Base-by-base conservation (phyloP, 1,139 yeast genomes). In the Meyerozyma elateridarum region DNA sequence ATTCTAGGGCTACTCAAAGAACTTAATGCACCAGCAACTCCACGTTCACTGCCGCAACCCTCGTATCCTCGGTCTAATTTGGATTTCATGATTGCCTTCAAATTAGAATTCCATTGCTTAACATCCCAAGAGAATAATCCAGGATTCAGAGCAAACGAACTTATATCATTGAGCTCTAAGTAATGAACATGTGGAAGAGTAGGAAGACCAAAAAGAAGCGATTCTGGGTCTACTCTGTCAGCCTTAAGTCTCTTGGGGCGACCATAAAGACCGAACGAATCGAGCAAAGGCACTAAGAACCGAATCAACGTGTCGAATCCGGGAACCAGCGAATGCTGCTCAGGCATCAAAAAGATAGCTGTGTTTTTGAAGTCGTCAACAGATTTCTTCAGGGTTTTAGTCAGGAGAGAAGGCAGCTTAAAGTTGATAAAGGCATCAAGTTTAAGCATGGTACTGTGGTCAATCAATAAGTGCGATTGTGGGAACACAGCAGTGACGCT, bases 401-500 rank as follows among this genome's bases (percentile, higher is more conserved):
- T 44, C 4, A 64, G 54, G 25, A 59, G 40, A 21, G 52, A 49
- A 28, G 65, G 73, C 32, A 75, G 71, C 45, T 54, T 59, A 48
- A 87, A 87, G 39, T 71, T 64, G 27, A 88, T 85, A 30, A 71
- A 69, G 30, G 95, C 96, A 50, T 89, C 96, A 35, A 89, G 57
- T 52, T 91, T 91, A 48, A 89, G 73, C 74, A 91, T 77, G 2
- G 96, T 87, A 35, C 93, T 79, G 42, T 79, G 79, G 56, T 89
- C 95, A 40, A 91, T 83, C 42, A 89, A 72, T 39, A 76, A 64
- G 19, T 81, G 81, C 27, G 87, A 72, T 51, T 85, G 88, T 8
- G 98, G 98, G 56, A 87, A 91, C n/a, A 88, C 78, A 0, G 98
- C 96, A 42, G 84, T 79, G n/a, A 87, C 80, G 3, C 88, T 74